phyloP scores from a whole-genome alignment of 768 basidiomycete genomes.

The Suillus paluster region DNA sequence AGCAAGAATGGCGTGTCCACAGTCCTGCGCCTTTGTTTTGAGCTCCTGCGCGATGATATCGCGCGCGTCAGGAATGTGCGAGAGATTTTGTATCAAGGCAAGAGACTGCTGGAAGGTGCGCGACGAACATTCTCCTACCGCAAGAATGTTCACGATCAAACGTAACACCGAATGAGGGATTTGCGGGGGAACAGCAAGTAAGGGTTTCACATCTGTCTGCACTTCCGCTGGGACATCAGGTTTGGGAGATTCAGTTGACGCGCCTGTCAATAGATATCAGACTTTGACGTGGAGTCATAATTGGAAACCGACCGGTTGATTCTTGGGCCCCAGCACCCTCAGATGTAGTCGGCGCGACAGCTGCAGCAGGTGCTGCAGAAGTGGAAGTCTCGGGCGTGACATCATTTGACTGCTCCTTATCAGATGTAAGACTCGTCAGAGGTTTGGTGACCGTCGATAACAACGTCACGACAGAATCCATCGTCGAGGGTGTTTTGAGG shows the following conservation, averaged over 20 bases:
- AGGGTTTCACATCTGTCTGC: slow-evolving; percentile 43
- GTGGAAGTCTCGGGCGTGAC: slow-evolving; percentile 21
- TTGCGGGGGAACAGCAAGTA: slow-evolving; percentile 77
- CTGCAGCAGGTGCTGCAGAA: slow-evolving; percentile 20
- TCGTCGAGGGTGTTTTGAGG: slow-evolving; percentile 85
- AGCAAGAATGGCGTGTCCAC: slow-evolving; percentile 71
- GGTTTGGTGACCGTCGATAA: slow-evolving; percentile 90
- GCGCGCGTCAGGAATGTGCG: slow-evolving; percentile 84
- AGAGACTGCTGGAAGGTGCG: slow-evolving; percentile 96
- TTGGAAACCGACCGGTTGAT: slow-evolving; percentile 6
- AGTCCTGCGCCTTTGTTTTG: slow-evolving; percentile 82
- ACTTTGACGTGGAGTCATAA: background rate
- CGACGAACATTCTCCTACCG: slow-evolving; percentile 95
- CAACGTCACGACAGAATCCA: slow-evolving; percentile 90
- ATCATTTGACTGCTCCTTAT: slow-evolving; percentile 35
- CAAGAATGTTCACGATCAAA: slow-evolving; percentile 94
- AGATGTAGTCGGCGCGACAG: slow-evolving; percentile 9
- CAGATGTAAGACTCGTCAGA: slow-evolving; percentile 64
- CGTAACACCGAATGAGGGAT: slow-evolving; percentile 86
- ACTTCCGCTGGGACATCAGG: slow-evolving; percentile 21
- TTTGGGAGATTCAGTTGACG: slow-evolving; percentile 27
- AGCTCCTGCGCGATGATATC: slow-evolving; percentile 91
- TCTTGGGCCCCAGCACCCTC: slow-evolving; percentile 13
- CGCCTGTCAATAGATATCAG: background rate
- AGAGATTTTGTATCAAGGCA: slow-evolving; percentile 89